Base-by-base conservation (phyloP, 305 asterid genomes). In the Fraxinus greggii region DNA sequence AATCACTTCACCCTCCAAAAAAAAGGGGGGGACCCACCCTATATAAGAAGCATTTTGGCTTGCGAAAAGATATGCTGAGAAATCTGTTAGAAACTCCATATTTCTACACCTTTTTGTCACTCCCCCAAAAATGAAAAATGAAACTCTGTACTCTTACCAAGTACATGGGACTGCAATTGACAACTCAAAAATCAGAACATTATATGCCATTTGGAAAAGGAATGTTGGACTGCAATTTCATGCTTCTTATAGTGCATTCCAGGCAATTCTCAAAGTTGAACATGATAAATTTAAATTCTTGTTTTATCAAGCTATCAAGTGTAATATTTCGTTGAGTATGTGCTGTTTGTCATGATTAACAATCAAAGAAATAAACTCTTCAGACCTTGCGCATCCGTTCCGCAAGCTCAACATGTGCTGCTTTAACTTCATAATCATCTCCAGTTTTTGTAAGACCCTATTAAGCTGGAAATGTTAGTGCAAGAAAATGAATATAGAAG, bases 391-490 rank as follows among this genome's bases (percentile, higher is more conserved):
- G 98, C 99, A 97, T 93, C 77, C 99, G 90, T 84, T 97, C 98
- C 3, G 98, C 99, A 78, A 97, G 97, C 87, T 94, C 99, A 84
- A 92, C 98, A 84, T 97, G 99, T 76, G 98, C 99, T 82, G 99
- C 82, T 89, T 97, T 97, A 75, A 97, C 99, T 91, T 93, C 98
- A 89, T 97, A 97, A 90, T 93, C 95, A 59, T 94, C 97, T 88
- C 99, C 98, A 19, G 94, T 93, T 91, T 97, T 97, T 19, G 99
- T 94, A 79, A 97, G 97, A 86, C 99, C 99, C 99, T 96, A 73
- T 79, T 61, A 24, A 75, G 81, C 76, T 75, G 72, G 72, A 87
- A 87, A 82, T 73, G 75, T 59, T 32, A 73, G 83, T 72, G 77
- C 70, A 73, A 45, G 79, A 78, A 84, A 54, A 79, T 54, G n/a